These are phyloP conservation scores for Cyclotella distinguenda DNA, from an alignment of 108 stramenopile species.

Conservation along the genomic window DNA sequence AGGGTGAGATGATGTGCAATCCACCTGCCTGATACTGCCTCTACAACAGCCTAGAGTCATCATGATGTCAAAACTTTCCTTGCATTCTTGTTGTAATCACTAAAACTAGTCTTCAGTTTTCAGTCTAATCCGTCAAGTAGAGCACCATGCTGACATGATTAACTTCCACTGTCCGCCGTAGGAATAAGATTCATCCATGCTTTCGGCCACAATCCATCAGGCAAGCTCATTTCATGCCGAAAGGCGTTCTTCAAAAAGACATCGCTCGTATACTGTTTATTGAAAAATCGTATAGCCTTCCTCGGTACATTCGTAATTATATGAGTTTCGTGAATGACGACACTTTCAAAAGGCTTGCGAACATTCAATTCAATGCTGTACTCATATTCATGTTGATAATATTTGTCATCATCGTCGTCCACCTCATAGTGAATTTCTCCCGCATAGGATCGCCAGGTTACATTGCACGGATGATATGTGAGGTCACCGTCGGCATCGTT, in stretches of 20 bases:
- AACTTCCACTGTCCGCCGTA: too few species aligned
- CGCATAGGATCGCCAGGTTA: constrained; percentile 22
- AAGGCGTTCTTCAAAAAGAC: constrained; percentile 62
- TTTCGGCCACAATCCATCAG: constrained; percentile 63
- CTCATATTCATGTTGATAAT: constrained; percentile 18
- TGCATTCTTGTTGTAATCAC: too few species aligned
- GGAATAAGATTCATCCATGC: constrained; percentile 51
- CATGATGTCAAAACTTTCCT: too few species aligned
- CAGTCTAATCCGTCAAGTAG: too few species aligned
- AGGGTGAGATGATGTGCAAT: too few species aligned
- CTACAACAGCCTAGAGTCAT: too few species aligned
- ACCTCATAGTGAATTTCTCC: constrained; percentile 15
- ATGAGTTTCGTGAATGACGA: constrained; percentile 19
- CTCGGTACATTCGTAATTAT: constrained; percentile 60
- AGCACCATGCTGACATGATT: too few species aligned
- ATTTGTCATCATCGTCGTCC: neutral
- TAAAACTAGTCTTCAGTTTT: too few species aligned
- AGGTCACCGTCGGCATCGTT: constrained; percentile 20
- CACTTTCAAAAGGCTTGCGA: constrained; percentile 14
- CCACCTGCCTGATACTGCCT: too few species aligned
- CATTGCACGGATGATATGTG: constrained; percentile 23
- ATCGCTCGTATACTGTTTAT: constrained; percentile 61
- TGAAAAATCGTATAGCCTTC: constrained; percentile 58
- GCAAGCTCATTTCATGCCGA: constrained; percentile 64
- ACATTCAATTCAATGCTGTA: constrained; percentile 29